phyloP scores from a whole-genome alignment of 225 moss, liverwort and hornwort genomes.

The Polytrichum formosum region DNA sequence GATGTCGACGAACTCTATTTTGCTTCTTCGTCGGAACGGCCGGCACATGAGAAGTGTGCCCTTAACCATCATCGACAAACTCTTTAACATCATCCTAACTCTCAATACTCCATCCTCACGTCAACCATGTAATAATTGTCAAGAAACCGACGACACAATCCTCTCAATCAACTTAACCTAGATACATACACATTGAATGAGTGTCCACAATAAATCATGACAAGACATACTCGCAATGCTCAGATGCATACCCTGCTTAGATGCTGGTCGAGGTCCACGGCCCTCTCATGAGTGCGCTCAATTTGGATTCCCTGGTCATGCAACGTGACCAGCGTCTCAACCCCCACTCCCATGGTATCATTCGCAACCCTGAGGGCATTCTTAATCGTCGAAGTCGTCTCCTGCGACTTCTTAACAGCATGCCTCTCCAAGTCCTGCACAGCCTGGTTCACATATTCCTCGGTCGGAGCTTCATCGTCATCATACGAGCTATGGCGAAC shows the following conservation, averaged over 20 bases:
- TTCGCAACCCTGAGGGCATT: not conserved
- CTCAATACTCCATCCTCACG: too few species aligned
- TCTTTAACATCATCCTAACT: too few species aligned
- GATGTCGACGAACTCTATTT: too few species aligned
- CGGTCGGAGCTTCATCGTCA: not conserved
- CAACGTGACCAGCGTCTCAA: not conserved
- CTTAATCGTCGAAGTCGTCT: constrained; percentile 1
- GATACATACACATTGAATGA: too few species aligned
- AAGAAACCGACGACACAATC: too few species aligned
- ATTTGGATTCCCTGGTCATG: constrained; percentile 11
- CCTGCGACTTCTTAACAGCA: constrained; percentile 11
- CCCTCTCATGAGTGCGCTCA: constrained; percentile 14
- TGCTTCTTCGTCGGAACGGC: too few species aligned
- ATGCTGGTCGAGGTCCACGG: constrained; percentile 11
- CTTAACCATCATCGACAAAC: too few species aligned
- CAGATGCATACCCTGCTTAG: constrained; percentile 6
- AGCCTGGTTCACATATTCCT: constrained; percentile 11
- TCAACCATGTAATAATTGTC: too few species aligned
- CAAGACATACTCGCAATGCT: too few species aligned
- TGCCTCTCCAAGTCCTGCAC: constrained; percentile 2
- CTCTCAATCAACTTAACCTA: too few species aligned
- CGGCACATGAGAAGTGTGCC: too few species aligned
- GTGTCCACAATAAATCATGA: too few species aligned
- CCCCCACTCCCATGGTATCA: constrained; percentile 9
- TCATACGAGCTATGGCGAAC: not conserved